These are phyloP conservation scores for Halophytophthora polymorphica DNA, from an alignment of 352 stramenopile genomes.

Conservation along the genomic window DNA sequence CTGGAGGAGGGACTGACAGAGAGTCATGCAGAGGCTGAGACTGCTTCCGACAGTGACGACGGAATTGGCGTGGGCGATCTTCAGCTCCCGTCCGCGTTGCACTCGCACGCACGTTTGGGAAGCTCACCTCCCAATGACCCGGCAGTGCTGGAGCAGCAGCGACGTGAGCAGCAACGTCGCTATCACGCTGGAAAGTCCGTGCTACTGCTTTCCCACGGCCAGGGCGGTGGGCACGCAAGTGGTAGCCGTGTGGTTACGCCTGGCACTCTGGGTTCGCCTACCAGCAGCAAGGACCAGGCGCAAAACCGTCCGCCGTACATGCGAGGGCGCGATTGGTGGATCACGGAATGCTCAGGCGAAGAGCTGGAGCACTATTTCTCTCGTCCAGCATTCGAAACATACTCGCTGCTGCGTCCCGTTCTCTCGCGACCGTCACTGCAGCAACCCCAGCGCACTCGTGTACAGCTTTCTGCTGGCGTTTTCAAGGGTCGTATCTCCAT, in stretches of 20 bases:
- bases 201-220: constrained; percentile 22
- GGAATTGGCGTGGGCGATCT: constrained; percentile 64
- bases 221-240: background rate
- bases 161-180: constrained; percentile 44
- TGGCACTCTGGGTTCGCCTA: constrained; percentile 4
- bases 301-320: constrained; percentile 42
- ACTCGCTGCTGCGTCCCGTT: constrained; percentile 60
- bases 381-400: constrained; percentile 70
- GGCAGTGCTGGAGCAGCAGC: constrained; percentile 43
- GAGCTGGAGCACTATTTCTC: constrained; percentile 79
- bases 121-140: constrained; percentile 30
- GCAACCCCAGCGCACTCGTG: constrained; percentile 43
- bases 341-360: constrained; percentile 57
- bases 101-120: constrained; percentile 15
- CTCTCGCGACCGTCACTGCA: constrained; percentile 55
- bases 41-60: constrained; percentile 27
- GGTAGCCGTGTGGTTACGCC: background rate
- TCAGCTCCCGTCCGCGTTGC: constrained; percentile 23
- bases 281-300: constrained; percentile 12
- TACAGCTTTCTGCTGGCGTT: constrained; percentile 61
- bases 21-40: constrained; percentile 18
- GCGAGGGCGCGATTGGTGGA: constrained; percentile 72
- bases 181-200: constrained; percentile 48
- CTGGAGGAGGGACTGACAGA: constrained; percentile 11
- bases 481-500: constrained; percentile 82